A percentile compares a stretch with the other conserved stretches of the same genome.
phyloP scores from a whole-genome alignment of 345 rosid genomes.

The Eucalyptus decipiens region DNA sequence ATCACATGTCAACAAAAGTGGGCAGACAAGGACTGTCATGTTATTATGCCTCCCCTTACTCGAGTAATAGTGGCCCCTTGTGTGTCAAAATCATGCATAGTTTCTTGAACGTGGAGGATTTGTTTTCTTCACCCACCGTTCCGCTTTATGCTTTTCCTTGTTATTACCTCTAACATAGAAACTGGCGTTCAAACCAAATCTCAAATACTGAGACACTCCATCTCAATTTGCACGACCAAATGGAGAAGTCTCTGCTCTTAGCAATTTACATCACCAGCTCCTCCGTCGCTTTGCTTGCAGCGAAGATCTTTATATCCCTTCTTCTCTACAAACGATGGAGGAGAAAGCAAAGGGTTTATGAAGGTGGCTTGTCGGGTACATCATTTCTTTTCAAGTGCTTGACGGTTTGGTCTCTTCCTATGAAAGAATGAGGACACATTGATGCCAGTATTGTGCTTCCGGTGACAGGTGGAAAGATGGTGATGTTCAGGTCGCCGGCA shows the following conservation, averaged over 20 bases:
- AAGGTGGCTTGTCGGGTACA: constrained; percentile 45
- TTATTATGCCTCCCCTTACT: background rate
- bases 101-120: background rate
- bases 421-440: background rate
- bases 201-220: background rate
- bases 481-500: constrained; percentile 53
- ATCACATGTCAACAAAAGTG: background rate
- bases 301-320: constrained; percentile 51
- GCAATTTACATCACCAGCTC: constrained; percentile 54
- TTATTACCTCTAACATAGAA: background rate
- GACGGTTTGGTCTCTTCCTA: background rate
- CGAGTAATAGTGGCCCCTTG: background rate
- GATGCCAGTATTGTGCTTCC: background rate
- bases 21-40: background rate
- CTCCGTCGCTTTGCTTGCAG: constrained; percentile 42
- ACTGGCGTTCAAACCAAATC: background rate
- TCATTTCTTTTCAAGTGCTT: background rate
- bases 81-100: background rate
- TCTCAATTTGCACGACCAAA: background rate
- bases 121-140: background rate
- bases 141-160: background rate
- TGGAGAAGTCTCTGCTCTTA: constrained; percentile 34
- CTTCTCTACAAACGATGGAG: constrained; percentile 67
- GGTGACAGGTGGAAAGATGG: constrained; percentile 64
- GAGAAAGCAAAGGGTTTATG: constrained; percentile 21